Evolutionary conservation across 768 basidiomycete genomes (phyloP).

Genomic region (Tulasnella sp.): DNA sequence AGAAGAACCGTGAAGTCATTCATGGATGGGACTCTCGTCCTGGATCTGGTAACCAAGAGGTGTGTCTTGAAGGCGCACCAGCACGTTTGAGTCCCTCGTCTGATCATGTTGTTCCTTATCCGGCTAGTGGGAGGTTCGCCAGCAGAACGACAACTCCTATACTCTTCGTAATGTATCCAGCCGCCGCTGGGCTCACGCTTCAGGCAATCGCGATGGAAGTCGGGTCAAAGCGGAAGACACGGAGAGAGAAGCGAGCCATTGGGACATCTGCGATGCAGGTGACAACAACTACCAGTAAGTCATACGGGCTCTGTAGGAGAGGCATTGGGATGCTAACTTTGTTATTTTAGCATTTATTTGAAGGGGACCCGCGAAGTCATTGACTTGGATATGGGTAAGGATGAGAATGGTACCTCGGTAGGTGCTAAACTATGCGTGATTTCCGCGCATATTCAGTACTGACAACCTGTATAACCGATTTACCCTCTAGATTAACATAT

Average conservation of each 20-base stretch:
- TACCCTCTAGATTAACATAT: background rate
- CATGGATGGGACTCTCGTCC: background rate
- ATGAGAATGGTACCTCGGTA: background rate
- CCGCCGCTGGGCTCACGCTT: background rate
- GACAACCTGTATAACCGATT: background rate
- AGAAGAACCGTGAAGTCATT: background rate
- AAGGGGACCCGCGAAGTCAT: background rate
- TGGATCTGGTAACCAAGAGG: background rate
- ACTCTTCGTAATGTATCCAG: background rate
- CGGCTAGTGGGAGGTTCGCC: background rate
- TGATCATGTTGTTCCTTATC: background rate
- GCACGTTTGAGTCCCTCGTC: background rate
- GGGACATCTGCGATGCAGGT: background rate
- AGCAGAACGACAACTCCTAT: background rate
- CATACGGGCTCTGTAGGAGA: background rate
- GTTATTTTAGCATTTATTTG: background rate
- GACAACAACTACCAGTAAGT: background rate
- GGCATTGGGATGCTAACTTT: background rate
- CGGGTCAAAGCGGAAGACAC: background rate
- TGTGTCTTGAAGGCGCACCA: background rate
- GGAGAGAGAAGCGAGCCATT: background rate
- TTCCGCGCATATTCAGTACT: background rate
- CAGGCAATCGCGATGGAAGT: background rate
- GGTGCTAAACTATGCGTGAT: background rate
- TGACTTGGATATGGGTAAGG: background rate